Percentiles rank a stretch among this genome's conserved stretches.
Conservation (phyloP, 2,329 filamentous ascomycete species). For the Fonsecaea multimorphosa region DNA sequence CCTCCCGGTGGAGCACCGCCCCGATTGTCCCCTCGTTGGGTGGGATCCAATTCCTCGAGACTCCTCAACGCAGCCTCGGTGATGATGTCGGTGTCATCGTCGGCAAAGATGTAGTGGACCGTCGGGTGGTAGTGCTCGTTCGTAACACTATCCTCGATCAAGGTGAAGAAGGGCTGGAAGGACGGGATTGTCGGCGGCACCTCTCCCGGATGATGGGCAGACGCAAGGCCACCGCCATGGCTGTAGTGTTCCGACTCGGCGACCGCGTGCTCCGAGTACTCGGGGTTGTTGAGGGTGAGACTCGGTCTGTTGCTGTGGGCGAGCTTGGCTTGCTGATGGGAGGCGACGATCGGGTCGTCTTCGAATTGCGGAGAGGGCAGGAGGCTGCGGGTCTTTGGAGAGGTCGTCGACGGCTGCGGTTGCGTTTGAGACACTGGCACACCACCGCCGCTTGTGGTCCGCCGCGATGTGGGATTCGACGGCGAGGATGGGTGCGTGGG, state of each 20-base stretch:
- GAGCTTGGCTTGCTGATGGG: constrained; percentile 16
- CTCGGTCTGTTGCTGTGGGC: constrained; percentile 22
- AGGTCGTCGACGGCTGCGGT: constrained; percentile 11
- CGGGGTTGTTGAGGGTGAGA: constrained; percentile 21
- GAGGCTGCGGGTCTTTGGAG: constrained; percentile 23
- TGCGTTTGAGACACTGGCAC: constrained; percentile 18
- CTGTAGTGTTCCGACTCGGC: constrained; percentile 30
- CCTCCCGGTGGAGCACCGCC: constrained; percentile 8
- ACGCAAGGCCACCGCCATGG: constrained; percentile 11
- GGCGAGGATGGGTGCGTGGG: constrained; percentile 37
- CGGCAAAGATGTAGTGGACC: constrained; percentile 90
- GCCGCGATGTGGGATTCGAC: constrained; percentile 38
- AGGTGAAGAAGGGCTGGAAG: constrained; percentile 83
- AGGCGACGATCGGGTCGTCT: constrained; percentile 33
- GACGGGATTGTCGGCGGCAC: constrained; percentile 39
- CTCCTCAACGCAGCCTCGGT: constrained; percentile 67
- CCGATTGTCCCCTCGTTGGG: constrained; percentile 33
- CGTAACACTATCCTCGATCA: constrained; percentile 77
- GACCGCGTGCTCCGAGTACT: constrained; percentile 32
- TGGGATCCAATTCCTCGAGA: constrained; percentile 49
- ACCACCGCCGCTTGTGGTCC: constrained; percentile 23
- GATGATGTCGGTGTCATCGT: constrained; percentile 82
- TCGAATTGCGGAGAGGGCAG: constrained; percentile 37
- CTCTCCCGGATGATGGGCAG: background rate
- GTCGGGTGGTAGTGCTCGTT: constrained; percentile 80